These are phyloP conservation scores for Rhytidhysteron rufulum DNA, from an alignment of 2,329 filamentous ascomycete genomes.

Conservation along the genomic window DNA sequence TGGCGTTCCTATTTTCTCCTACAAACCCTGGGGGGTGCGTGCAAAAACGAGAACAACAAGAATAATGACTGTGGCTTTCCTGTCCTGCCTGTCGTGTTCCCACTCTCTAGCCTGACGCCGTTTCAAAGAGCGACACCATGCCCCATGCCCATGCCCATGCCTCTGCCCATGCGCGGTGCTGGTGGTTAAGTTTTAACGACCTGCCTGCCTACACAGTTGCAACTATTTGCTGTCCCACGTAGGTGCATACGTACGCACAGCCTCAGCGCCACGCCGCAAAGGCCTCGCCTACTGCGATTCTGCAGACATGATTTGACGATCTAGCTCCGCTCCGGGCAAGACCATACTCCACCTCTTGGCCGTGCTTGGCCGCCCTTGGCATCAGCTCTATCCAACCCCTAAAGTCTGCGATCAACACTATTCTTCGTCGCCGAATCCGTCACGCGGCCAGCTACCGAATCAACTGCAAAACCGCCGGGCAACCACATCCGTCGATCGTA, in stretches of 20 bases:
- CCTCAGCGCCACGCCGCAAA: constrained; percentile 3
- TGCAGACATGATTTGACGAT: background rate
- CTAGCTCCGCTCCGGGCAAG: background rate
- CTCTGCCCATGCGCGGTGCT: background rate
- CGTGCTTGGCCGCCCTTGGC: background rate
- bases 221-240: too few relatives aligned
- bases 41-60: background rate
- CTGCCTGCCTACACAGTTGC: too few relatives aligned
- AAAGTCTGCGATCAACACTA: background rate
- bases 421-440: background rate
- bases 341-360: constrained; percentile 2
- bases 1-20: background rate
- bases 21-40: background rate
- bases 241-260: constrained; percentile 3
- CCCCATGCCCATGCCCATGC: background rate
- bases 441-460: background rate
- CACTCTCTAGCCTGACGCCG: too few relatives aligned
- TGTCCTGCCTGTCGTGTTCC: too few relatives aligned
- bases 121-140: background rate
- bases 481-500: background rate
- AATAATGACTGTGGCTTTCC: background rate
- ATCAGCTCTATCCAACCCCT: background rate
- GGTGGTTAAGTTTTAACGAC: background rate
- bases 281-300: background rate
- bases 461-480: background rate